phyloP scores from a whole-genome alignment of 805 yeast genomes.

The Helenozyma baotianmanensis region DNA sequence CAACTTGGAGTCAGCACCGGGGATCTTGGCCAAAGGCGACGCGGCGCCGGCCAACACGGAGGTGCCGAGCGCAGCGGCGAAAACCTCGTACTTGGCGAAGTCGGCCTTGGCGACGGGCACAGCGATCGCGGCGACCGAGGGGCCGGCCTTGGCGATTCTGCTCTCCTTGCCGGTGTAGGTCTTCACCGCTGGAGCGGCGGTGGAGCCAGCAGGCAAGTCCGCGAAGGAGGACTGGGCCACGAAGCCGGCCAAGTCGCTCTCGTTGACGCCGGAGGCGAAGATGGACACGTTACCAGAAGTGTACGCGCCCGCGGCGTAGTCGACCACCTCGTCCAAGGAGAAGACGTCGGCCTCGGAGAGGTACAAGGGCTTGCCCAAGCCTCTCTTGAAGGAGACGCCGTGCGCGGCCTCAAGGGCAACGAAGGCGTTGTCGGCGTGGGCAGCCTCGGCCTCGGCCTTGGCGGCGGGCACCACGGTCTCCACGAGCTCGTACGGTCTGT shows the following conservation, averaged over 20 bases:
- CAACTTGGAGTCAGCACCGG: conserved; percentile 50
- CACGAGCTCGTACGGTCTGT: conserved; percentile 75
- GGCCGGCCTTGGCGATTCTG: conserved; percentile 61
- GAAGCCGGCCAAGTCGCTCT: conserved; percentile 63
- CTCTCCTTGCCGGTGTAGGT: conserved; percentile 59
- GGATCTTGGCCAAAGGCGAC: conserved; percentile 45
- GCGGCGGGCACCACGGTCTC: conserved; percentile 85
- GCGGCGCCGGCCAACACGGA: conserved; percentile 53
- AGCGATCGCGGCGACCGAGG: conserved; percentile 74
- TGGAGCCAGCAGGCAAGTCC: conserved; percentile 57
- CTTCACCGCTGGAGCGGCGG: conserved; percentile 35
- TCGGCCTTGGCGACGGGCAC: conserved; percentile 66
- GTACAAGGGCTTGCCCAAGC: conserved; percentile 79
- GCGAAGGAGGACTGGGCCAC: conserved; percentile 62
- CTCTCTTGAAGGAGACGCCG: conserved; percentile 76
- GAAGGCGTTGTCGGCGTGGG: conserved; percentile 47
- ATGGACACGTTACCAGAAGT: conserved; percentile 67
- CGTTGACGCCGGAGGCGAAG: conserved; percentile 68
- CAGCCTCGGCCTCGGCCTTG: conserved; percentile 53
- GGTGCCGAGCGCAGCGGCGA: conserved; percentile 64
- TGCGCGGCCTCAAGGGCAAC: conserved; percentile 76
- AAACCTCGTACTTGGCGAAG: conserved; percentile 62
- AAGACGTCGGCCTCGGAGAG: conserved; percentile 59
- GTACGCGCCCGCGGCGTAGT: conserved; percentile 64
- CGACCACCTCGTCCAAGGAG: conserved; percentile 60